Percentiles rank a stretch among this genome's conserved stretches.
These are phyloP conservation scores for Silene conica DNA, from an alignment of 148 eudicot species.

Conservation along the genomic window DNA sequence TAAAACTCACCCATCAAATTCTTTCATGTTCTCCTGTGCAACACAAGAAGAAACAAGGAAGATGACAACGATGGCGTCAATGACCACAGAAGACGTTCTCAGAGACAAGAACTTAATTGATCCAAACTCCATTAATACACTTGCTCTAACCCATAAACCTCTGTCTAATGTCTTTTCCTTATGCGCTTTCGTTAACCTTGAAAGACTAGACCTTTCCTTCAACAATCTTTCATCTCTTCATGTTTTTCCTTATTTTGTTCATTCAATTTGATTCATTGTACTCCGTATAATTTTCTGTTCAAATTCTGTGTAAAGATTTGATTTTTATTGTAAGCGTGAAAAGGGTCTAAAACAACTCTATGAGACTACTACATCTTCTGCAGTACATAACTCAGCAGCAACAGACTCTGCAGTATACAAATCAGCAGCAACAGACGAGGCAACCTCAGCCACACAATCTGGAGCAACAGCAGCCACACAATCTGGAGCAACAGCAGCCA, in stretches of 20 bases:
- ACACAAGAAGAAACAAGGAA: not conserved
- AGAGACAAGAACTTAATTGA: conserved; percentile 48
- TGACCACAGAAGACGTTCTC: conserved; percentile 51
- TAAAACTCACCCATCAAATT: no score
- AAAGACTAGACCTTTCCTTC: conserved; percentile 26
- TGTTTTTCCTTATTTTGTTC: conserved; percentile 21
- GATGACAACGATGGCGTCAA: conserved; percentile 30
- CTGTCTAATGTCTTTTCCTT: conserved; percentile 44
- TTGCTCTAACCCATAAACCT: conserved; percentile 65
- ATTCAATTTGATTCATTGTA: not conserved
- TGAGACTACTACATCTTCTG: no score
- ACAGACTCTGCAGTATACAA: no score
- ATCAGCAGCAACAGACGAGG: no score
- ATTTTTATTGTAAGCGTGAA: no score
- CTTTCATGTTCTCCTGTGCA: no score
- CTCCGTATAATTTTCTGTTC: not conserved
- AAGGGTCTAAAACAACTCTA: no score
- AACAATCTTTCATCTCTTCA: conserved; percentile 71
- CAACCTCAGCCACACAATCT: no score
- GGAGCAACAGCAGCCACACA: no score
- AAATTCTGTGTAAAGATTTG: no score
- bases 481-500: no score
- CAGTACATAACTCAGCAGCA: no score
- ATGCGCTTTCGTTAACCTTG: not conserved
- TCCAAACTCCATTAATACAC: conserved; percentile 42